Conservation (phyloP, 179 eudicot species). For the Corrigiola litoralis region DNA sequence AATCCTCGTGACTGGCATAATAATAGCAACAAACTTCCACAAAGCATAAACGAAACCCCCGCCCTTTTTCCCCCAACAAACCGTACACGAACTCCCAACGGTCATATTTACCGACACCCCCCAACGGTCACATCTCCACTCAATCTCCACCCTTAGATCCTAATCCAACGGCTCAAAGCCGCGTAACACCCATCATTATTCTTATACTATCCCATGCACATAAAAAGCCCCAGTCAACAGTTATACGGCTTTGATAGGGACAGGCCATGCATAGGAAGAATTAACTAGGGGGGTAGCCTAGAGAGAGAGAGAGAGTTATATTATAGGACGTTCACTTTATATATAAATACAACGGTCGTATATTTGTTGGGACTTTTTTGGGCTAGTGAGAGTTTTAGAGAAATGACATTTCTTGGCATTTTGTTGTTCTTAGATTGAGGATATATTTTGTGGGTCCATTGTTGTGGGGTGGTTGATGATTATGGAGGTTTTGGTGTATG, state of each 20-base stretch:
- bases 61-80: conserved; percentile 9
- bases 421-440: not conserved
- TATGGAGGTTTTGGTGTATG: conserved; percentile 9
- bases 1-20: conserved; percentile 24
- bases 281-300: not conserved
- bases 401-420: not conserved
- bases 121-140: conserved; percentile 51
- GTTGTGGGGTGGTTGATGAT: conserved; percentile 1
- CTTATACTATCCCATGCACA: conserved; percentile 16
- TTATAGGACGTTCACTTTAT: not conserved
- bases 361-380: conserved; percentile 33
- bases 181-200: conserved; percentile 7
- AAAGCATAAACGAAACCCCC: not conserved
- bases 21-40: not conserved
- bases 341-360: conserved; percentile 33
- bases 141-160: conserved; percentile 43
- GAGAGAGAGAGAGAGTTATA: conserved; percentile 15
- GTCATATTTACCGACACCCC: conserved; percentile 53
- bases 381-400: conserved; percentile 21
- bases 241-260: conserved; percentile 32
- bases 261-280: conserved; percentile 31
- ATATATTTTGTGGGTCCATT: not conserved
- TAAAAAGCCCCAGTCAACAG: conserved; percentile 26
- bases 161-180: conserved; percentile 57
- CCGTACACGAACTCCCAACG: conserved; percentile 49